Evolutionary conservation across 306 rosid genomes (phyloP), one percentile per base, ranked within the genome.

Genomic region (Ziziphus jujuba): DNA sequence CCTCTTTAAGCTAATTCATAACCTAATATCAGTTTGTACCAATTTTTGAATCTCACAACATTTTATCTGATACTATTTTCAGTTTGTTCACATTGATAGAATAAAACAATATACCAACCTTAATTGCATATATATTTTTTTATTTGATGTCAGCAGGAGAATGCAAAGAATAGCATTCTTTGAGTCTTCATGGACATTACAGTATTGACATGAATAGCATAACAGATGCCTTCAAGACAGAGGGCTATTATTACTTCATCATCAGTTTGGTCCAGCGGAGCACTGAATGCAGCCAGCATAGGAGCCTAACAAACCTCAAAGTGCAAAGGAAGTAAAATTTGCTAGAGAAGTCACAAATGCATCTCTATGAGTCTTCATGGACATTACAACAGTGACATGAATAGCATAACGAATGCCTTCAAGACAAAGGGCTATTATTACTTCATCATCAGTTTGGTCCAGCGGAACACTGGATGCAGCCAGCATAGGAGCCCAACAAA

Each of bases 261-360:
- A 49, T 95, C 96, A 77, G 89, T 95, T 82, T 84, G 99, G 77
- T 95, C 99, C 56, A 95, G 97, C 31, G 99, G 96, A 72, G 91
- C 99, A 58, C 99, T 95, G 85, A 95, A 95, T 70, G 99, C 99
- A 76, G 99, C 99, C 72, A 95, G 71, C 96, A 89, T 95, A 22
- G 99, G 99, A 78, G 99, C 99, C 99, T 97, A 95, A 78, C 99
- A 95, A 33, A 79, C 97, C 83, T n/a, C n/a, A n/a, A n/a, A n/a
- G n/a, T n/a, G n/a, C n/a, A n/a, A n/a, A n/a, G n/a, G n/a, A 90
- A 66, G 99, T 95, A 74, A 95, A 95, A 84, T 95, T 95, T 38
- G 99, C 99, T 53, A 95, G 81, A 20, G 97, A 88, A 77, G 99
- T 95, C 87, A 95, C 93, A 81, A 90, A 95, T 58, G 87, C 99